phyloP scores from a whole-genome alignment of 371 early-diverging fungal genomes.

The Rhizopus stolonifer region DNA sequence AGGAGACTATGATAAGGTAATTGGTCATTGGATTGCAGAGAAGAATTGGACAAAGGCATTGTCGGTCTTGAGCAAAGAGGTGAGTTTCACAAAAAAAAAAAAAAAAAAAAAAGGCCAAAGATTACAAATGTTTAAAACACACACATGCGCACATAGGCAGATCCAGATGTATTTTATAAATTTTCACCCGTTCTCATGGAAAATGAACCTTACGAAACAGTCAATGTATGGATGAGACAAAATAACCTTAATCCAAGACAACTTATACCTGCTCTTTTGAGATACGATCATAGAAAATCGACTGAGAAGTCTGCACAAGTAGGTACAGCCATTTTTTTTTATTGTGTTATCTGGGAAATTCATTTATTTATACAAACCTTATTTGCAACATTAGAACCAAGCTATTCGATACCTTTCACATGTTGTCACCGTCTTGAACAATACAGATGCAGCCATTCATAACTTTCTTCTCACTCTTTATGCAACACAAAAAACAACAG shows the following conservation, averaged over 20 bases:
- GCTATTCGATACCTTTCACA: slow-evolving; percentile 86
- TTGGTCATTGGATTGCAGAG: slow-evolving; percentile 78
- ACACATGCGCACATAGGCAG: slow-evolving; percentile 26
- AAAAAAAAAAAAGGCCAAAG: slow-evolving; percentile 17
- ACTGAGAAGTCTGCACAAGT: slow-evolving; percentile 34
- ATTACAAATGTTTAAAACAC: not conserved
- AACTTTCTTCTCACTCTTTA: slow-evolving; percentile 88
- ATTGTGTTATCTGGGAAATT: not conserved
- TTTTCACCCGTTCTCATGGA: slow-evolving; percentile 81
- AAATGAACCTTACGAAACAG: slow-evolving; percentile 74
- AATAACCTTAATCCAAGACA: slow-evolving; percentile 73
- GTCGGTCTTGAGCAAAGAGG: slow-evolving; percentile 75
- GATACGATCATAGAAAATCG: slow-evolving; percentile 62
- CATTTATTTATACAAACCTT: not conserved
- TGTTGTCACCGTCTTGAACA: slow-evolving; percentile 70
- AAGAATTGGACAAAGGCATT: slow-evolving; percentile 75
- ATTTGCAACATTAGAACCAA: slow-evolving; percentile 61
- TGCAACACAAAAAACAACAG: slow-evolving; percentile 67
- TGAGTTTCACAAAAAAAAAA: slow-evolving; percentile 26
- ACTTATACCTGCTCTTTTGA: slow-evolving; percentile 81
- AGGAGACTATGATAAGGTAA: slow-evolving; percentile 80
- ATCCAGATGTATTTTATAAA: slow-evolving; percentile 78
- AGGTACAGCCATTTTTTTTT: not conserved
- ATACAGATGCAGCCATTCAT: slow-evolving; percentile 87
- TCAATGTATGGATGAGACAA: slow-evolving; percentile 77